Base-by-base conservation (phyloP, 1,284 basidiomycete species). In the Tausonia pullulans region DNA sequence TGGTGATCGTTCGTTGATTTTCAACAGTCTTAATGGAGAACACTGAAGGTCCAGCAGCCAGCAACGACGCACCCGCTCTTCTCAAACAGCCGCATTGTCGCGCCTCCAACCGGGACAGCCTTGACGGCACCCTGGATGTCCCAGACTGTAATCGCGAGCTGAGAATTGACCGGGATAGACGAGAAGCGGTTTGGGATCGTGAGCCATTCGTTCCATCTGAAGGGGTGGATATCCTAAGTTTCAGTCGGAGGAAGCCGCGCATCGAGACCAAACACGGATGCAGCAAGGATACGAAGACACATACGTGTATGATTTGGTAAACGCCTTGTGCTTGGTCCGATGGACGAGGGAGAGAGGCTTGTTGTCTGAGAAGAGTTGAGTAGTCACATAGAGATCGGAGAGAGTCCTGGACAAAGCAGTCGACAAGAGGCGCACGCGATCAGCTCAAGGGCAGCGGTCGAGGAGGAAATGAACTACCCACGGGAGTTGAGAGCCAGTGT, bases 141-240 rank as follows among this genome's bases (percentile, higher is more conserved):
- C 86, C 92, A 96, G 27, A 98, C 86, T 0, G 95, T 98, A 72
- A 98, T 90, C 0, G 88, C 87, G 62, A 98, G 81, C 70, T 96
- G 93, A 0, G 93, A 86, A 71, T 80, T 87, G 45, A 92, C 78
- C 0, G 93, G 91, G 4, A 98, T 80, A 71, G 96, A 92, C 61
- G 90, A 88, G 68, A 96, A 95, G 53, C 86, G 86, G 71, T 95
- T 88, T 0, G 94, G 93, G 3, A 98, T 78, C 0, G 88, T 86
- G 57, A 98, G 85, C 82, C 87, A 89, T 78, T 97, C 90, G 71
- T 95, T 95, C 95, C 95, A 98, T 51, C 90, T 93, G 71, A 57
- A 27, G 27, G 27, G 27, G 27, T 27, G 2, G 27, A 27, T 27
- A 27, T 27, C 27, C 27, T 50, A 13, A 61, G 41, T 53, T 49